Base-by-base conservation (phyloP, 1,284 basidiomycete genomes). In the Butyriboletus appendiculatus region DNA sequence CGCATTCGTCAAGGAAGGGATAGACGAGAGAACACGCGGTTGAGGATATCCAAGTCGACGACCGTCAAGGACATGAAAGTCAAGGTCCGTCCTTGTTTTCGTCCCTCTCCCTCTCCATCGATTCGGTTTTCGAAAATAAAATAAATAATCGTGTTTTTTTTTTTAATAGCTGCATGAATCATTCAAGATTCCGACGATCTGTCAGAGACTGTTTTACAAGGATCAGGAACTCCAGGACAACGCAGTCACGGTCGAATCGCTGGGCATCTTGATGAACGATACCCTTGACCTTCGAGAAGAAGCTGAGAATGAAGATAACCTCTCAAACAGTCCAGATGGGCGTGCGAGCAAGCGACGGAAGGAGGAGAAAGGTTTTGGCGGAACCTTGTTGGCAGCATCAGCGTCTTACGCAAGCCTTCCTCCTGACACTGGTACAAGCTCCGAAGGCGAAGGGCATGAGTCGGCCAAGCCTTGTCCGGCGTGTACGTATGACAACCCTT, bases 51-150 rank as follows among this genome's bases (percentile, higher is more conserved):
- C 38, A 90, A 88, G 66, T 68, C 72, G 18, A 90, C 81, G 60
- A 84, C 85, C 0, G 76, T 93, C 50, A 91, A 87, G 64, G 88
- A 90, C 11, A 81, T 93, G 60, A 92, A 91, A 67, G 67, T 88
- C 48, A 75, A 80, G 76, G 90, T 91, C 53, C 51, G 81, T 66
- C 15, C 5, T 20, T 8, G 1, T 9, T 16, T 18, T 12, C n/a
- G n/a, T n/a, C n/a, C 11, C 18, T 34, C 30, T 34, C 40, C 45
- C 34, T 33, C 3, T 44, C 20, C 39, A 55, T 48, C 44, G 44
- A 63, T 46, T 22, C 43, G 22, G 44, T 53, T 24, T 5, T 38
- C 22, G 34, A 35, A 28, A 12, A 12, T 26, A 26, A 33, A 33
- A 33, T 33, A 33, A 33, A 33, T 33, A 33, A 33, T 14, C 32